Conservation (phyloP, 257 asterid species). For the Rhazya stricta region DNA sequence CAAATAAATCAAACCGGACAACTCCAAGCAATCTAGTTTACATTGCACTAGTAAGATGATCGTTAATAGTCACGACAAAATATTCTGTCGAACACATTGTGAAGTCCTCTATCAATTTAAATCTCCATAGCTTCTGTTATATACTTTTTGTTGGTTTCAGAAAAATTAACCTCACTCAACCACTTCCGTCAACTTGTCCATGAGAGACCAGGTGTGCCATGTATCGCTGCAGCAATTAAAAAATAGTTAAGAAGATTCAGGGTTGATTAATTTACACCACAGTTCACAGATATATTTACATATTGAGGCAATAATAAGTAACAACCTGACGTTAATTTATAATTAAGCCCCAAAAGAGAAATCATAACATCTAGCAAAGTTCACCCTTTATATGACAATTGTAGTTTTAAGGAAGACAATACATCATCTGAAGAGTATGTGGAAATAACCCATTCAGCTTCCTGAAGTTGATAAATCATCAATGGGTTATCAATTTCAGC, state of each 20-base stretch:
- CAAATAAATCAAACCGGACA: background rate
- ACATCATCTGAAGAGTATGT: background rate
- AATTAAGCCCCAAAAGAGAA: background rate
- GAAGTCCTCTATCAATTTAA: background rate
- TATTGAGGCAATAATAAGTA: background rate
- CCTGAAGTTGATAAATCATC: background rate
- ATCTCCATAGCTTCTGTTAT: background rate
- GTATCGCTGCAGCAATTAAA: conserved; percentile 53
- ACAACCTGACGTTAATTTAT: background rate
- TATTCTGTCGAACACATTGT: background rate
- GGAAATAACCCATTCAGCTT: background rate
- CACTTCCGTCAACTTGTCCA: conserved; percentile 87
- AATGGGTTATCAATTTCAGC: background rate
- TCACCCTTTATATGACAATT: background rate
- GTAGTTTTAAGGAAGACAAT: background rate
- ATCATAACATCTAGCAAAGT: background rate
- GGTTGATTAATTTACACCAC: too few species aligned
- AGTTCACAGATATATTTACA: background rate
- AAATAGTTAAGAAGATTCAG: background rate
- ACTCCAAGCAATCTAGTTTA: background rate
- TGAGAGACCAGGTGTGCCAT: conserved; percentile 82
- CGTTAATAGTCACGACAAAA: background rate
- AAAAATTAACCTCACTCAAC: conserved; percentile 27
- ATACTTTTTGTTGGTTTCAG: too few species aligned
- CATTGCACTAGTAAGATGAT: background rate